phyloP scores from a whole-genome alignment of 2,329 filamentous ascomycete species.

The Aspergillus pseudoglaucus region DNA sequence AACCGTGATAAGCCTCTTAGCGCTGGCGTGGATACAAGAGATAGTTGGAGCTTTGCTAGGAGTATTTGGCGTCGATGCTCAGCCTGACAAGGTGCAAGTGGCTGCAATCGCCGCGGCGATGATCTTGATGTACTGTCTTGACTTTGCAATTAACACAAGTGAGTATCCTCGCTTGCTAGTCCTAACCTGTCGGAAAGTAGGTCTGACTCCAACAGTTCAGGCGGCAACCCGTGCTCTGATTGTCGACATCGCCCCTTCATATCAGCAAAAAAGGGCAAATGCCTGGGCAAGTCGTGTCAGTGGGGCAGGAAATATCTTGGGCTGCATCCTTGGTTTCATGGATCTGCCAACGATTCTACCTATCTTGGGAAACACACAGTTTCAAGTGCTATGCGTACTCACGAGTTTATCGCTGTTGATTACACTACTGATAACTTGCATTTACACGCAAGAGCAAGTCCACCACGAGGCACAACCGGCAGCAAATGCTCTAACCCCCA shows the following conservation, averaged over 20 bases:
- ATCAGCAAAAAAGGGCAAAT: constrained; percentile 91
- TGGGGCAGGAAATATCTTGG: constrained; percentile 83
- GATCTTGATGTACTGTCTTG: constrained; percentile 78
- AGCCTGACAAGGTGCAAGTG: constrained; percentile 58
- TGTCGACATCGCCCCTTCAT: constrained; percentile 82
- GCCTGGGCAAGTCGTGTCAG: constrained; percentile 85
- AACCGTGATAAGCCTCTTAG: constrained; percentile 63
- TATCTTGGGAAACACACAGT: constrained; percentile 81
- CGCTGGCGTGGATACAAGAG: constrained; percentile 68
- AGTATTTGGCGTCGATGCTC: constrained; percentile 62
- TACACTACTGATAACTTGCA: constrained; percentile 66
- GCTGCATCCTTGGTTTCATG: constrained; percentile 80
- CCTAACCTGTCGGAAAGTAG: background rate
- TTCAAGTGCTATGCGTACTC: constrained; percentile 84
- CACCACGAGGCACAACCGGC: constrained; percentile 63
- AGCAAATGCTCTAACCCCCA: constrained; percentile 56
- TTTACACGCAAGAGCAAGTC: constrained; percentile 69
- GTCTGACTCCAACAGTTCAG: constrained; percentile 55
- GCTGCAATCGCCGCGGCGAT: constrained; percentile 73
- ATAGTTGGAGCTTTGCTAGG: constrained; percentile 61
- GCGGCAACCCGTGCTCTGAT: constrained; percentile 88
- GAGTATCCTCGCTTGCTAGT: constrained; percentile 12
- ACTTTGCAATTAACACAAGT: constrained; percentile 93
- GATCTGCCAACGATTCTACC: constrained; percentile 68
- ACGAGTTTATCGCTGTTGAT: constrained; percentile 65